phyloP scores from a whole-genome alignment of 1,284 basidiomycete species.

The Tetrapyrgos nigripes region DNA sequence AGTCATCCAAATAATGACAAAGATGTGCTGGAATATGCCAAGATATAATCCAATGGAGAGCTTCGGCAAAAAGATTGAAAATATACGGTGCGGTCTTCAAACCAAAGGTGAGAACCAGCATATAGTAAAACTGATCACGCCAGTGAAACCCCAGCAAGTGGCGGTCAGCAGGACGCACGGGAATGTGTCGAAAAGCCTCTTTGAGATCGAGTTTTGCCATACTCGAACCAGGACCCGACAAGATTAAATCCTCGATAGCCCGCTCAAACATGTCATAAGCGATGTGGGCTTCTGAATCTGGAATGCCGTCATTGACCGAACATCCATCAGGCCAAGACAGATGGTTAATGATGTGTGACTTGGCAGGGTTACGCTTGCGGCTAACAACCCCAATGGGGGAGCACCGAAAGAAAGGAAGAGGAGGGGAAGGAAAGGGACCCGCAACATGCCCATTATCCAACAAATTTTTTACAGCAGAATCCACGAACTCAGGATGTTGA shows the following conservation, averaged over 20 bases:
- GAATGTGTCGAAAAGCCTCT: constrained; percentile 44
- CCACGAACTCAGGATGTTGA: constrained; percentile 19
- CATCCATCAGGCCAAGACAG: background rate
- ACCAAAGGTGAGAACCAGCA: constrained; percentile 22
- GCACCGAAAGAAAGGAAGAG: background rate
- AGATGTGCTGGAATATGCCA: constrained; percentile 28
- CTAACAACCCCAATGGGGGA: background rate
- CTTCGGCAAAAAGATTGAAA: constrained; percentile 45
- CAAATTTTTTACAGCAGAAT: constrained; percentile 15
- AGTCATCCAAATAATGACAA: constrained; percentile 27
- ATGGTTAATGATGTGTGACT: background rate
- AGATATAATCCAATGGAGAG: constrained; percentile 39
- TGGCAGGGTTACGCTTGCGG: background rate
- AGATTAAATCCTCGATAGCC: background rate
- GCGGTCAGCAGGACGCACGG: constrained; percentile 35
- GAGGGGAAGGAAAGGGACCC: constrained; percentile 34
- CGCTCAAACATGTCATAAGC: constrained; percentile 7
- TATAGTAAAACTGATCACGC: constrained; percentile 34
- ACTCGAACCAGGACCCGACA: background rate
- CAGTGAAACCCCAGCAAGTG: constrained; percentile 42
- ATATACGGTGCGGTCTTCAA: constrained; percentile 40
- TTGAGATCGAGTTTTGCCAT: constrained; percentile 25
- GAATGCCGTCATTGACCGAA: constrained; percentile 5
- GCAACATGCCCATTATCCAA: constrained; percentile 18
- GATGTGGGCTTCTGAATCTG: constrained; percentile 1